Conservation (phyloP, 352 stramenopile genomes). For the Phytophthora hybrid region DNA sequence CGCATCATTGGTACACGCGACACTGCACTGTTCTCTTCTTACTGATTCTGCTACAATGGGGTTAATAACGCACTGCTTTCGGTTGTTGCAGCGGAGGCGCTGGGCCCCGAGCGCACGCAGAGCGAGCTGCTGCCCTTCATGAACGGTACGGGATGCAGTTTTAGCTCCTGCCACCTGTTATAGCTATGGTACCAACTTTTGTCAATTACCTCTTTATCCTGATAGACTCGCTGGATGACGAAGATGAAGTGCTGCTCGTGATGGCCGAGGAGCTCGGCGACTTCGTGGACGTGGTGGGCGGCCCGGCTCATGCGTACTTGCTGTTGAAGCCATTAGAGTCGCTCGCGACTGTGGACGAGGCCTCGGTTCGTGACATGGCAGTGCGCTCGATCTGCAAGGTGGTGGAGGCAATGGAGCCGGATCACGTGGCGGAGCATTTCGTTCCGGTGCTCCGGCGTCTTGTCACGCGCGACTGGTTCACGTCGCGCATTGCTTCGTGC, state of each 20-base stretch:
- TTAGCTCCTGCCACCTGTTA: not conserved
- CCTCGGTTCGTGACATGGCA: constrained; percentile 93
- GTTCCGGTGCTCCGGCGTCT: constrained; percentile 94
- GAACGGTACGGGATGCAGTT: constrained; percentile 78
- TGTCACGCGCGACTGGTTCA: constrained; percentile 96
- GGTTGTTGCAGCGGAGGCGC: constrained; percentile 71
- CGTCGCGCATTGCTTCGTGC: constrained; percentile 87
- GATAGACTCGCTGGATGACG: constrained; percentile 96
- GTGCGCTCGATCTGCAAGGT: constrained; percentile 92
- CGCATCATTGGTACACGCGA: constrained; percentile 81
- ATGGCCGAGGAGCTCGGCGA: constrained; percentile 94
- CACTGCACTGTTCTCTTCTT: not conserved
- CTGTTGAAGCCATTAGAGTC: constrained; percentile 96
- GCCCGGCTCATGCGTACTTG: constrained; percentile 81
- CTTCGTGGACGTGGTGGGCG: constrained; percentile 93
- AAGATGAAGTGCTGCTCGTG: constrained; percentile 97
- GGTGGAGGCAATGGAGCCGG: constrained; percentile 83
- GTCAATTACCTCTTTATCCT: constrained; percentile 15
- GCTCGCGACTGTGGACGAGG: constrained; percentile 95
- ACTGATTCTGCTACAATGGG: not conserved
- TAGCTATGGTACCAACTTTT: not conserved
- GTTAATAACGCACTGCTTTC: constrained; percentile 19
- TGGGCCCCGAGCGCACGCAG: constrained; percentile 91
- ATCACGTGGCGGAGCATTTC: constrained; percentile 92
- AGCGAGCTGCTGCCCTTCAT: constrained; percentile 99